Evolutionary conservation across 1,284 basidiomycete genomes (phyloP), one percentile per base, ranked within the genome.

Genomic region (Puccinia polysora): DNA sequence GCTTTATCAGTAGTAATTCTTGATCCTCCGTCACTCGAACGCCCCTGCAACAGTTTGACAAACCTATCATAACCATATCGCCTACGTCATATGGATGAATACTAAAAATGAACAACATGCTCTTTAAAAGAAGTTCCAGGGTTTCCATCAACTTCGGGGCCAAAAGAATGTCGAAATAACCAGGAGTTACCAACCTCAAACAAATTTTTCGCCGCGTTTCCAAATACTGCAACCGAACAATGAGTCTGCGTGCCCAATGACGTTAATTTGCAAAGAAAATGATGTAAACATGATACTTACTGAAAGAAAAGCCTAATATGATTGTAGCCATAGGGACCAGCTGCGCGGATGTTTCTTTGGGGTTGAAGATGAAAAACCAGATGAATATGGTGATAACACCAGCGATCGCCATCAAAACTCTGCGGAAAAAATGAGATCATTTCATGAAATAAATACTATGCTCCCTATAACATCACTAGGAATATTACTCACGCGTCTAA

Each of bases 291-390:
- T 30, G 2, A 0, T 6, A 34, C 47, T 65, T 53, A 58, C 65
- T 45, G 23, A 68, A 68, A n/a, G 78, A 79, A 63, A 80, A 79
- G 5, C 78, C 78, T 7, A 80, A 76, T n/a, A 90, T 85, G 75
- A 90, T 86, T 0, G 89, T 89, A 4, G 88, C 89, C 40, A 91
- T 82, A 15, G 89, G 89, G 8, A 90, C 88, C 36, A 91, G 84
- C 3, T 89, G 90, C 20, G 85, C 82, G 25, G 91, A 76, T 0
- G 89, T 88, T 74, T 88, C 83, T 62, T 80, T 81, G n/a, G 83
- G 84, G 78, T 89, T 88, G 82, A 91, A 90, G 77, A 91, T 89
- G 73, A 91, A 84, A 73, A 91, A 81, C 79, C 85, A 89, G 74
- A 88, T 82, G 77, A 91, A 91, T 68, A 88, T 80, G 74, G 89